These are phyloP conservation scores for Postia placenta DNA, from an alignment of 768 basidiomycete genomes.

Conservation along the genomic window DNA sequence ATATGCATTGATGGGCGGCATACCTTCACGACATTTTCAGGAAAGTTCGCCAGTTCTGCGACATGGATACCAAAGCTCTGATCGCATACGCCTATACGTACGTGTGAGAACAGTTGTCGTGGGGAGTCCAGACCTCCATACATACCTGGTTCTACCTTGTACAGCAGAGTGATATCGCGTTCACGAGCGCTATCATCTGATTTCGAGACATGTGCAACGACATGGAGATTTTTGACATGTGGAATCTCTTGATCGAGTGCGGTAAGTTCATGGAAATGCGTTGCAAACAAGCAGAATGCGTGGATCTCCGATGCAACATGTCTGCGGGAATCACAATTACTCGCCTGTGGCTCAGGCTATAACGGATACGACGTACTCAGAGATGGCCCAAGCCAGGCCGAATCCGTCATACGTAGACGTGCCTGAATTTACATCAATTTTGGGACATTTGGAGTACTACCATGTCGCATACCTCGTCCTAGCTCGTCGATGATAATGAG, in stretches of 20 bases:
- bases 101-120: neutral
- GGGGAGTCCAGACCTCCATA: constrained; percentile 13
- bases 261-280: constrained; percentile 97
- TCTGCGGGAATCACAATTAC: constrained; percentile 33
- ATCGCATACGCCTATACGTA: constrained; percentile 70
- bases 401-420: constrained; percentile 98
- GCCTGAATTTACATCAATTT: no score
- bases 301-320: constrained; percentile 90
- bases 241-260: constrained; percentile 79
- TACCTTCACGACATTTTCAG: constrained; percentile 87
- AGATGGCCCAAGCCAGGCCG: constrained; percentile 97
- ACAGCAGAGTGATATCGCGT: constrained; percentile 76
- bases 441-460: no score
- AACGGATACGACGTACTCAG: constrained; percentile 56
- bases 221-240: constrained; percentile 92
- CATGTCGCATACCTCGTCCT: constrained; percentile 64
- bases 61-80: constrained; percentile 99
- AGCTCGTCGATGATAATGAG: constrained; percentile 97
- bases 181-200: constrained; percentile 38
- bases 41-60: constrained; percentile 95
- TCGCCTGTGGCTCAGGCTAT: neutral
- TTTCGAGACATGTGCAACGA: constrained; percentile 82
- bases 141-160: constrained; percentile 74
- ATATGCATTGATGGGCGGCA: constrained; percentile 8
- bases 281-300: constrained; percentile 94